These are phyloP conservation scores for Xylaria sp. DNA, from an alignment of 2,329 filamentous ascomycete species.

Conservation along the genomic window DNA sequence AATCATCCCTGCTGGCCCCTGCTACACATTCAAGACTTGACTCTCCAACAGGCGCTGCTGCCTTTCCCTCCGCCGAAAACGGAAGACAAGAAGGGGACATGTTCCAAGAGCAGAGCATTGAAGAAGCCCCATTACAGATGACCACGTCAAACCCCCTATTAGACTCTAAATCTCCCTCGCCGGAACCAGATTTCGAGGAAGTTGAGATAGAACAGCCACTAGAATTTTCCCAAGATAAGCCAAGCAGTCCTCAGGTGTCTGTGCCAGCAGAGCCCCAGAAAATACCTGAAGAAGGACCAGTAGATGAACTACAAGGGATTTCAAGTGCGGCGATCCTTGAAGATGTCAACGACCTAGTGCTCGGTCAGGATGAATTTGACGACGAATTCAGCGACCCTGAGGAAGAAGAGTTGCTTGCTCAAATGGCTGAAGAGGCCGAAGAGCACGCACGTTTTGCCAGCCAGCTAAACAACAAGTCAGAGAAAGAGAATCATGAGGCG, in stretches of 20 bases:
- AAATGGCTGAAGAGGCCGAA: slow-evolving; percentile 89
- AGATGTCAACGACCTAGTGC: slow-evolving; percentile 53
- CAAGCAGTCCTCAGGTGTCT: slow-evolving; percentile 25
- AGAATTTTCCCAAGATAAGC: slow-evolving; percentile 35
- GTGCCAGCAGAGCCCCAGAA: slow-evolving; percentile 39
- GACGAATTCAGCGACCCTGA: slow-evolving; percentile 86
- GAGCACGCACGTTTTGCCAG: slow-evolving; percentile 95
- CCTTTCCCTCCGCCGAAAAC: slow-evolving; percentile 27
- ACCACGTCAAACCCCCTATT: slow-evolving; percentile 20
- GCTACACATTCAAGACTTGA: slow-evolving; percentile 40
- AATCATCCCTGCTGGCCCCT: slow-evolving; percentile 35
- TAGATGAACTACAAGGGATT: slow-evolving; percentile 25
- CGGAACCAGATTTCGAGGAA: slow-evolving; percentile 50
- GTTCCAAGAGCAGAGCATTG: slow-evolving; percentile 35
- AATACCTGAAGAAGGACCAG: slow-evolving; percentile 33
- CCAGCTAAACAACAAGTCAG: slow-evolving; percentile 80
- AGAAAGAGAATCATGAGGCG: slow-evolving; percentile 75
- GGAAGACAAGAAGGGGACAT: slow-evolving; percentile 34
- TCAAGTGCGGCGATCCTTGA: slow-evolving; percentile 24
- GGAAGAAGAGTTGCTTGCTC: slow-evolving; percentile 87
- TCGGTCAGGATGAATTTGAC: slow-evolving; percentile 69
- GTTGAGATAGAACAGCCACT: slow-evolving; percentile 46
- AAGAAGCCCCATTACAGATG: neutral
- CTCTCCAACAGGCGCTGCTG: slow-evolving; percentile 37
- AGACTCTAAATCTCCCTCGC: slow-evolving; percentile 39